phyloP scores from a whole-genome alignment of 2,329 filamentous ascomycete species.

The Arthrobotrys megalospora region DNA sequence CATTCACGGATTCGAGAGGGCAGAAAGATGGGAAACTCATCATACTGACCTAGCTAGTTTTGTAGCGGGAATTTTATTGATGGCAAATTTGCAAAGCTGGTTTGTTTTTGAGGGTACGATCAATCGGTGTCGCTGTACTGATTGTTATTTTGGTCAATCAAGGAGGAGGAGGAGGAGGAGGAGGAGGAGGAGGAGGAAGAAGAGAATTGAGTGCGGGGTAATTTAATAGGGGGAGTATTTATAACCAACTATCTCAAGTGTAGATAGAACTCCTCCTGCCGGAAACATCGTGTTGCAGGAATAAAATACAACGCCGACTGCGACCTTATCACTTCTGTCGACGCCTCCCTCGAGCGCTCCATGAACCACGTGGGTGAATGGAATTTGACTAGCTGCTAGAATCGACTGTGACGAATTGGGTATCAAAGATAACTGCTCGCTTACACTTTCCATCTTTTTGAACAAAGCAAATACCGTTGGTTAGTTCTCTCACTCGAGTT shows the following conservation, averaged over 20 bases:
- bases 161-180: not conserved
- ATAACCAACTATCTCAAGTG: not conserved
- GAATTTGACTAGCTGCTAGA: constrained; percentile 10
- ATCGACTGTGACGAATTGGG: not conserved
- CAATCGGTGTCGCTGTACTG: too few relatives aligned
- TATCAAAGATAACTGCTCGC: not conserved
- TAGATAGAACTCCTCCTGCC: constrained; percentile 17
- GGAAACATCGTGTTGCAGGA: constrained; percentile 16
- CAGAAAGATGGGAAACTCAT: too few relatives aligned
- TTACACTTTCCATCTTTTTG: not conserved
- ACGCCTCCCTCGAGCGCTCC: not conserved
- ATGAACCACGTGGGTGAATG: not conserved
- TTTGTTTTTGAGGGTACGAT: too few relatives aligned
- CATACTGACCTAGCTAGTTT: too few relatives aligned
- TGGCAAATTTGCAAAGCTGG: too few relatives aligned
- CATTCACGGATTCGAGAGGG: not conserved
- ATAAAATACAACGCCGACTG: constrained; percentile 1
- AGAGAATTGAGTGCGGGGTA: constrained; percentile 10
- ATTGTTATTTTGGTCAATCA: too few relatives aligned
- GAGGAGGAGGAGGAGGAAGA: not conserved
- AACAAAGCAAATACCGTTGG: constrained; percentile 8
- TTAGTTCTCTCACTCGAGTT: not conserved
- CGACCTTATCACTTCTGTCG: not conserved
- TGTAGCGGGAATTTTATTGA: too few relatives aligned
- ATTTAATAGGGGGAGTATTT: constrained; percentile 12